Base-by-base conservation (phyloP, 768 basidiomycete species). In the Tulasnella sp. region DNA sequence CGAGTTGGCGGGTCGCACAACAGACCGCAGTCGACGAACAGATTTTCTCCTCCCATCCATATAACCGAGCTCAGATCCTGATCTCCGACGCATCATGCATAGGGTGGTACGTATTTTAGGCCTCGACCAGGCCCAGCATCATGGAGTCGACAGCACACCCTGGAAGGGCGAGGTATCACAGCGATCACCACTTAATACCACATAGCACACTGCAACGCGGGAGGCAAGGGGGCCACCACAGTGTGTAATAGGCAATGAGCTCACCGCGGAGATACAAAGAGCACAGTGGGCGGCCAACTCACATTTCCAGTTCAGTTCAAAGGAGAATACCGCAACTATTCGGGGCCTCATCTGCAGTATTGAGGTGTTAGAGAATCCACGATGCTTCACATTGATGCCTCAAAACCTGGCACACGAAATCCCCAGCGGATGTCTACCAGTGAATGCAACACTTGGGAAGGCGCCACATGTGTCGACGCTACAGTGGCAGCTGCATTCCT, bases 121-220 rank as follows among this genome's bases (percentile, higher is more conserved):
- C 19, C 60, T 67, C 42, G 55, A 63, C 44, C 64, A 65, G 10
- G 63, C 54, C 27, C 49, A n/a, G n/a, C n/a, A n/a, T n/a, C n/a
- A n/a, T n/a, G n/a, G n/a, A n/a, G n/a, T n/a, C n/a, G n/a, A n/a
- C n/a, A n/a, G n/a, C n/a, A n/a, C n/a, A n/a, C n/a, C n/a, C n/a
- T n/a, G n/a, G n/a, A n/a, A 93, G 70, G 70, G 75, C 7, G 79
- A 84, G 67, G 84, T 99, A 69, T 84, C 98, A 70, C 87, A 91
- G 10, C 82, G 86, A 61, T 85, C 78, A 41, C 92, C 92, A 0
- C n/a, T n/a, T n/a, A n/a, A n/a, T n/a, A n/a, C n/a, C n/a, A n/a
- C n/a, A n/a, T n/a, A n/a, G n/a, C n/a, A n/a, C n/a, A n/a, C n/a
- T n/a, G n/a, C 74, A 3, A 68, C 66, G 10, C 63, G 68, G 0